Conservation (phyloP, 1,284 basidiomycete species). For the Leccinum pachyderme region DNA sequence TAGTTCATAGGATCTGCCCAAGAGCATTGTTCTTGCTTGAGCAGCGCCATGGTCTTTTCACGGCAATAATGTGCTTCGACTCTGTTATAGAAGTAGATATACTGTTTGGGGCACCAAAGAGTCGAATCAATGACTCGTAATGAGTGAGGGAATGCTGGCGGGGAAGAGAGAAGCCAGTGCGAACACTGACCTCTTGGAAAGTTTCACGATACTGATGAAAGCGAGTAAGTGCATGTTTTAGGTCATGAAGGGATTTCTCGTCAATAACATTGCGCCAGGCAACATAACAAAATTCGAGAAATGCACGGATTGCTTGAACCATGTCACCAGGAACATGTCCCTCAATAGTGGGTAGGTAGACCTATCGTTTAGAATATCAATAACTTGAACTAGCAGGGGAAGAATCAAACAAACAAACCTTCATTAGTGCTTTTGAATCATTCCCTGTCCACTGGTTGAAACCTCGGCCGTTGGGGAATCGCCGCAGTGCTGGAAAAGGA, state of each 20-base stretch:
- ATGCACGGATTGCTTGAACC: neutral
- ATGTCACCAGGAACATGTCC: constrained; percentile 5
- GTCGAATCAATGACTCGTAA: neutral
- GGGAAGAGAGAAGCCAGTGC: neutral
- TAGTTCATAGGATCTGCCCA: neutral
- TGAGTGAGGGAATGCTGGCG: neutral
- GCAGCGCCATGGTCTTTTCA: neutral
- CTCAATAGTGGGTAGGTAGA: neutral
- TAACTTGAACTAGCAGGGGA: too few species aligned
- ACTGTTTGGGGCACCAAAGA: neutral
- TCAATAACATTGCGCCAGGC: neutral
- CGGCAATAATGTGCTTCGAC: neutral
- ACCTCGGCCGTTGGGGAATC: constrained; percentile 7
- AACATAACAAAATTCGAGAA: constrained; percentile 16
- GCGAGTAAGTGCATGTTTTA: neutral
- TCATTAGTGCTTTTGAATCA: constrained; percentile 15
- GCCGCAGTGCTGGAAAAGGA: constrained; percentile 1
- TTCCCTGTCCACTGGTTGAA: constrained; percentile 14
- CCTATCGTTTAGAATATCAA: neutral
- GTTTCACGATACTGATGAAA: neutral
- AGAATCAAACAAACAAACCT: neutral
- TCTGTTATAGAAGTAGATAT: neutral
- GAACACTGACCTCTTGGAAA: neutral
- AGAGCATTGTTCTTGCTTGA: neutral
- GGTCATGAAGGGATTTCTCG: neutral